Percentiles rank a stretch among this genome's conserved stretches.
phyloP scores from a whole-genome alignment of 148 eudicot species.

The Fagopyrum homotropicum region DNA sequence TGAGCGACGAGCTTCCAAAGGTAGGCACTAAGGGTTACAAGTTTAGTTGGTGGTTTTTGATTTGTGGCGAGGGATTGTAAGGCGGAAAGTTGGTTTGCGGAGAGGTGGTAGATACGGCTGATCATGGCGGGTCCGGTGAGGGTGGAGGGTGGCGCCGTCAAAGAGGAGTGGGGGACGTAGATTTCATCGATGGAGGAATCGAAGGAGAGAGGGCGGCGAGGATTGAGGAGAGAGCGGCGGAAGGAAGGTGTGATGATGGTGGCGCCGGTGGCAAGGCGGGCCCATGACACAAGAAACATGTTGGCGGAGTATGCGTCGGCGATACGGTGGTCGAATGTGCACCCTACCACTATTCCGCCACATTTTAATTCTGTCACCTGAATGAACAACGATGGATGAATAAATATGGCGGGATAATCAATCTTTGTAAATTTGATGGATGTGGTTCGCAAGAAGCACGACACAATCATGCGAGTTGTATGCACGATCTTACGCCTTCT shows the following conservation, averaged over 20 bases:
- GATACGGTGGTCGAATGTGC: constrained; percentile 43
- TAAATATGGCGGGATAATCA: too few relatives aligned
- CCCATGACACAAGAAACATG: constrained; percentile 58
- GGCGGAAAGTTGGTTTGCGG: constrained; percentile 16
- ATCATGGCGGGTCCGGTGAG: constrained; percentile 13
- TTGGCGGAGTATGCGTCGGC: constrained; percentile 49
- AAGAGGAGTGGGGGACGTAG: constrained; percentile 24
- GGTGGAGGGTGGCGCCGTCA: constrained; percentile 2
- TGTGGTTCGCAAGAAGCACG: too few relatives aligned
- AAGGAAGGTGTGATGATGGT: constrained; percentile 26
- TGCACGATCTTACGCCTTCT: too few relatives aligned
- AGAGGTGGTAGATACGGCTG: constrained; percentile 41
- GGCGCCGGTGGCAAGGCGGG: constrained; percentile 25
- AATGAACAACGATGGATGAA: too few relatives aligned
- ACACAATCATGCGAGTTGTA: too few relatives aligned
- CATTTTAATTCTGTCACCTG: constrained; percentile 27
- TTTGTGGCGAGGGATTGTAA: constrained; percentile 25
- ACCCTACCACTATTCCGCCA: constrained; percentile 40
- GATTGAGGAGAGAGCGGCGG: constrained; percentile 37
- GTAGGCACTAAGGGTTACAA: constrained; percentile 38
- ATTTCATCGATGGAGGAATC: constrained; percentile 15
- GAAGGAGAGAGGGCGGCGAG: constrained; percentile 29
- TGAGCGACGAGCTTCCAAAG: constrained; percentile 39
- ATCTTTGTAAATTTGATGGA: too few relatives aligned
- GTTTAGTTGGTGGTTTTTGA: constrained; percentile 16